phyloP scores from a whole-genome alignment of 768 basidiomycete genomes.

The Boletus patriciae region DNA sequence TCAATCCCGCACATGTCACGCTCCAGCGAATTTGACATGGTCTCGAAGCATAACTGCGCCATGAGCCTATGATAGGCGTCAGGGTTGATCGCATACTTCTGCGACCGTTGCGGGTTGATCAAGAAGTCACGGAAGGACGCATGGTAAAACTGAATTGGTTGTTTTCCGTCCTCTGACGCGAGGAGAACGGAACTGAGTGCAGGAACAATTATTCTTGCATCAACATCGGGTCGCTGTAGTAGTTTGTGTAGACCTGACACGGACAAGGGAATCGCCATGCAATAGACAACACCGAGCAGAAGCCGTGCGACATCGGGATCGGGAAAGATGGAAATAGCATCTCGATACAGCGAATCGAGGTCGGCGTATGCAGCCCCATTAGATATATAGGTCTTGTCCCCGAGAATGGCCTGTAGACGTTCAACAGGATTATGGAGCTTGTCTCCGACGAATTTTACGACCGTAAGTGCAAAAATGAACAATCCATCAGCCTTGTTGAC shows the following conservation, averaged over 20 bases:
- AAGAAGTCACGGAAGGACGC: slow-evolving; percentile 26
- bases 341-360: slow-evolving; percentile 20
- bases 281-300: slow-evolving; percentile 20
- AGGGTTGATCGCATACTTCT: slow-evolving; percentile 14
- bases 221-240: slow-evolving; percentile 15
- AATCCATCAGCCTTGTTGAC: slow-evolving; percentile 25
- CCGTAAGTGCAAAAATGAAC: slow-evolving; percentile 32
- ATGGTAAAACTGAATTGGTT: slow-evolving; percentile 24
- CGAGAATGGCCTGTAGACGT: slow-evolving; percentile 16
- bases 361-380: slow-evolving; percentile 16
- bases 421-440: slow-evolving; percentile 12
- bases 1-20: slow-evolving; percentile 24
- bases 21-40: slow-evolving; percentile 19
- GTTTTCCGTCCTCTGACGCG: slow-evolving; percentile 19
- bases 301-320: slow-evolving; percentile 18
- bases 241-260: slow-evolving; percentile 15
- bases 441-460: slow-evolving; percentile 27
- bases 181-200: slow-evolving; percentile 19
- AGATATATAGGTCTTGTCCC: neutral
- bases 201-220: slow-evolving; percentile 15
- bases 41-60: slow-evolving; percentile 20
- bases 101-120: slow-evolving; percentile 16
- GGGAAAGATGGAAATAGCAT: slow-evolving; percentile 20
- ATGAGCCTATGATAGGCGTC: slow-evolving; percentile 17
- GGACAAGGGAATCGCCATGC: slow-evolving; percentile 13